Conservation (phyloP, 1,139 yeast species). For the Protomyces inundatus region DNA sequence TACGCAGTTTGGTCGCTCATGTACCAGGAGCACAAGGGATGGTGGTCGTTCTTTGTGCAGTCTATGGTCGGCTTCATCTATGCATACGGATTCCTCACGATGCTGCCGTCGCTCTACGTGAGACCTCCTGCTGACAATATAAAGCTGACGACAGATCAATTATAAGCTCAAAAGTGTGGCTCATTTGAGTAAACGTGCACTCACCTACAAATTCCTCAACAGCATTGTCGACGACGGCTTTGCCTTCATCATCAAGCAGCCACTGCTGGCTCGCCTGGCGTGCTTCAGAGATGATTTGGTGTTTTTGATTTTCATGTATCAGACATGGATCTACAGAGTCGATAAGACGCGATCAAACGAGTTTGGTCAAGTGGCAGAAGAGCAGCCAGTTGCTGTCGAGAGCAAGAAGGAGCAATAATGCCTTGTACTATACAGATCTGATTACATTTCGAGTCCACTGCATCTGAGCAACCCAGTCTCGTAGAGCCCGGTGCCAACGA, state of each 20-base stretch:
- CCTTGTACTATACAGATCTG: background rate
- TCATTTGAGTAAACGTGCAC: conserved; percentile 43
- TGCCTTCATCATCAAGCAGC: conserved; percentile 43
- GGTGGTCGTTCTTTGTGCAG: conserved; percentile 44
- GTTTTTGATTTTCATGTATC: conserved; percentile 42
- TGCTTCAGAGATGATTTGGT: conserved; percentile 44
- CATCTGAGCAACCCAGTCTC: conserved; percentile 16
- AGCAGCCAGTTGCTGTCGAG: conserved; percentile 21
- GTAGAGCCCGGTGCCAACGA: conserved; percentile 9
- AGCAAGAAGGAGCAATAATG: background rate
- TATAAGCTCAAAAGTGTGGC: conserved; percentile 44
- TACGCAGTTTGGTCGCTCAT: conserved; percentile 42
- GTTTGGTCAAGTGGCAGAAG: conserved; percentile 43
- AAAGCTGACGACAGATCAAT: conserved; percentile 35
- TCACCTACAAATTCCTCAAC: conserved; percentile 44
- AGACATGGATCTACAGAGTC: conserved; percentile 42
- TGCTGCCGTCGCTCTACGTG: conserved; percentile 41
- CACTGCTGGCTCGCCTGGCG: conserved; percentile 37
- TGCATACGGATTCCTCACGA: conserved; percentile 43
- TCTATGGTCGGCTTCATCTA: conserved; percentile 44
- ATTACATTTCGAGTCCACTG: background rate
- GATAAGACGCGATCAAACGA: conserved; percentile 43
- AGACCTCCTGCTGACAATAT: background rate
- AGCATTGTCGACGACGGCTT: conserved; percentile 44
- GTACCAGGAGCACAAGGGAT: conserved; percentile 43